These are phyloP conservation scores for Penicillium cosmopolitanum DNA, from an alignment of 495 filamentous ascomycete species.

Conservation along the genomic window DNA sequence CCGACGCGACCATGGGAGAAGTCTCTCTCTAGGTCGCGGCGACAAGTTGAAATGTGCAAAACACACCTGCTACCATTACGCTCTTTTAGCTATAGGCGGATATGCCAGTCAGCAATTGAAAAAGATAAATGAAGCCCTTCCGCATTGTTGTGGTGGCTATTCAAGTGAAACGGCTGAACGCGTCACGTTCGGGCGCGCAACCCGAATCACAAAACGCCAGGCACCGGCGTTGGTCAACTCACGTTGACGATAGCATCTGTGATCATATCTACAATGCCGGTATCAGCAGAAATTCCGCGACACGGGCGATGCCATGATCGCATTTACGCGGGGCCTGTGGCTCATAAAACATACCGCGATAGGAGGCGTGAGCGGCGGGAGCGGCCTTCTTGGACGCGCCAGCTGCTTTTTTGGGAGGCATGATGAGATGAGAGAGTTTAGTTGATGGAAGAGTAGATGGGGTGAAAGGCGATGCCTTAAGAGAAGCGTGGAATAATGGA, in stretches of 20 bases:
- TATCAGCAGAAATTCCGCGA: slow-evolving; percentile 57
- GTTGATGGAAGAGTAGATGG: slow-evolving; percentile 15
- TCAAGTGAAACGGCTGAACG: slow-evolving; percentile 33
- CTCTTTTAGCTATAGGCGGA: slow-evolving; percentile 61
- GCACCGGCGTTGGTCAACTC: slow-evolving; percentile 52
- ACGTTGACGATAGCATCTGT: slow-evolving; percentile 69
- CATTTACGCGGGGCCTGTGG: slow-evolving; percentile 45
- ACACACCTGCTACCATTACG: slow-evolving; percentile 67
- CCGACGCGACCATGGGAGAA: slow-evolving; percentile 9
- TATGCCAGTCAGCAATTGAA: slow-evolving; percentile 39
- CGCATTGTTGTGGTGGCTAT: slow-evolving; percentile 30
- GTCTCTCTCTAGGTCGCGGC: too few relatives aligned
- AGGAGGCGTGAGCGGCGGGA: slow-evolving; percentile 55
- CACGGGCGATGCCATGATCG: slow-evolving; percentile 29
- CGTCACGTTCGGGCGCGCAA: slow-evolving; percentile 51
- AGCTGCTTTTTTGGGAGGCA: slow-evolving; percentile 59
- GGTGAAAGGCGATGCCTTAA: too few relatives aligned
- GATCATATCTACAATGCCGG: slow-evolving; percentile 63
- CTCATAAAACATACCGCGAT: slow-evolving; percentile 59
- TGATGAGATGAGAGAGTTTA: slow-evolving; percentile 29
- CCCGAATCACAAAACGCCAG: slow-evolving; percentile 37
- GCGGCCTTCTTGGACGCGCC: slow-evolving; percentile 56
- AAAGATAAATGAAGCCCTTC: slow-evolving; percentile 15
- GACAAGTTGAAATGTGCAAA: slow-evolving; percentile 20
- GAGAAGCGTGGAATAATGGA: too few relatives aligned